Base-by-base conservation (phyloP, 2,329 filamentous ascomycete species). In the Podosphaera xanthii region DNA sequence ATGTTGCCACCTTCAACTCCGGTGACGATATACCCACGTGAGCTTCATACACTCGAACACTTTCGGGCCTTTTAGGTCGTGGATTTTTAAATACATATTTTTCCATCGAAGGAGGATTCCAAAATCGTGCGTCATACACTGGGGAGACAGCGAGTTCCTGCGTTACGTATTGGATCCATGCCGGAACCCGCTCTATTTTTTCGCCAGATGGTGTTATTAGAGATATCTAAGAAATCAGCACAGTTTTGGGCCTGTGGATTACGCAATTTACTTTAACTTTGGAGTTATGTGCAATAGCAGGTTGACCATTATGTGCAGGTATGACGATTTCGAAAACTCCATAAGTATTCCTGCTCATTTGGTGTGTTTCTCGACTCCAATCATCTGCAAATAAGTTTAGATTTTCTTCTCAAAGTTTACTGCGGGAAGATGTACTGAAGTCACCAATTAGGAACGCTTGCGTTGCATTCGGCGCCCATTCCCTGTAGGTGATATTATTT, bases 131-230 rank as follows among this genome's bases (percentile, higher is more conserved):
- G 70, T 98, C 92, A 71, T 97, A 98, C 34, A 87, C 84, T 5
- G 91, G 89, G 8, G 91, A 97, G 33, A 97, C 83, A 9, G 75
- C 78, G 53, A 97, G 77, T 64, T 98, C 90, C 72, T 98, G 92
- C 0, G 91, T 96, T 58, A 96, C 92, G 67, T 94, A 88, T 70
- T 84, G 95, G 75, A 97, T 97, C 92, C 92, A 98, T 35, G 89
- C 87, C 34, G 92, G 92, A 58, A 98, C 75, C 65, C 91, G 82
- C 73, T 97, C 91, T 65, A 91, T 81, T 65, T 84, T 80, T 69
- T 92, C 84, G 61, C 89, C 87, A 44, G 76, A 82, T 10, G 87
- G 87, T 8, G 87, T 78, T 57, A 86, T 81, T 71, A 98, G 79
- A 7, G 90, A 87, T 63, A 95, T 87, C 88, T 94, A 64, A 31